A percentile compares a stretch with the other conserved stretches of the same genome.
Conservation (phyloP, 73 alveolate species). For the Paramecium octaurelia region DNA sequence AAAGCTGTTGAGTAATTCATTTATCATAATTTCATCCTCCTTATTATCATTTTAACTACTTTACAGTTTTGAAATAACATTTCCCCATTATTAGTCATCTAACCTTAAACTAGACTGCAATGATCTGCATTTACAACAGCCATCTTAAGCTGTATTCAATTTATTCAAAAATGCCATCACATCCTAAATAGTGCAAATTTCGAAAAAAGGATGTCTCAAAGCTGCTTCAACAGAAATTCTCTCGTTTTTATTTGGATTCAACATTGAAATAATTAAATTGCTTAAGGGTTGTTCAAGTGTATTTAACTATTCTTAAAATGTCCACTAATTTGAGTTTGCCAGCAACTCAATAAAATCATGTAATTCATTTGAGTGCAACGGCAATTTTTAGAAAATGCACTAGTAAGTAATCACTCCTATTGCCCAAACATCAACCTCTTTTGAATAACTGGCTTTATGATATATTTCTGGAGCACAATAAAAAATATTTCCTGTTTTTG, state of each 20-base stretch:
- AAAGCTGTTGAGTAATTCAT: not conserved
- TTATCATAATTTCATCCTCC: not conserved
- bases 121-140: constrained; percentile 22
- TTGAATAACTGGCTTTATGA: not conserved
- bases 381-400: not conserved
- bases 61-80: not conserved
- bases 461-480: constrained; percentile 51
- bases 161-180: not conserved
- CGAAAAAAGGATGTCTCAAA: constrained; percentile 84
- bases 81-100: not conserved
- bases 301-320: not conserved
- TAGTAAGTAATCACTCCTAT: not conserved
- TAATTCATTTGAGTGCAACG: not conserved
- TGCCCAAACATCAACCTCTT: constrained; percentile 46
- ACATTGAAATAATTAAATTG: not conserved
- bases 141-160: not conserved
- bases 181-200: not conserved
- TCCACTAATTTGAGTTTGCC: not conserved
- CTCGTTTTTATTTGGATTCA: constrained; percentile 73
- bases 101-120: not conserved
- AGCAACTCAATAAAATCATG: not conserved
- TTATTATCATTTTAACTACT: not conserved
- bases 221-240: constrained; percentile 88
- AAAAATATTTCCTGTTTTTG: constrained; percentile 19
- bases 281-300: not conserved